Base-by-base conservation (phyloP, 768 basidiomycete species). In the Cubamyces lactineus region DNA sequence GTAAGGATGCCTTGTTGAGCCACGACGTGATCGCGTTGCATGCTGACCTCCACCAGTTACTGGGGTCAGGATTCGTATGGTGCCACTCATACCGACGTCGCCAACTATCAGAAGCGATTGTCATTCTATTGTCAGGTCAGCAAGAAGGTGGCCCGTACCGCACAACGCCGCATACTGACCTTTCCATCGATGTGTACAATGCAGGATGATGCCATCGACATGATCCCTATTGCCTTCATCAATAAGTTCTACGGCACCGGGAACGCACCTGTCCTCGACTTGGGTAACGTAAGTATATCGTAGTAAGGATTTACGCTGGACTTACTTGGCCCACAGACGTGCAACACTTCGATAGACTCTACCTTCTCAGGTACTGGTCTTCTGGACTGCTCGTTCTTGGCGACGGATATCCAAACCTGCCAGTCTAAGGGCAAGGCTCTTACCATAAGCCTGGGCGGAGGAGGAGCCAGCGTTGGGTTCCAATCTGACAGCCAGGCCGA, bases 31-130 rank as follows among this genome's bases (percentile, higher is more conserved):
- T 56, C 28, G 60, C 47, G 7, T 53, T 28, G 45, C 43, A 49
- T 56, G 19, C 39, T 57, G 46, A 57, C 30, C 43, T 42, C 39
- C 26, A 15, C 15, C 69, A 87, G 86, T 34, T 89, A 88, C 70
- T 89, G 86, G 86, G 89, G 88, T 60, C 87, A 91, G 72, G 86
- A 89, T 66, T 88, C 88, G 1, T 87, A 88, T 61, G 88, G 88
- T 42, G 88, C 87, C 11, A 76, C 74, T 5, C 77, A 82, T 62
- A 55, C 70, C 21, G 79, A 87, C 61, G 71, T 77, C 0, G 79
- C 83, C 30, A 79, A 86, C 67, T 87, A 75, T 62, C 87, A 89
- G 76, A 80, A 88, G 69, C 74, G 80, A 0, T 75, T 90, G 55
- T 81, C 83, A 5, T 86, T 79, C 69, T 89, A 89, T 71, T 89